Conservation (phyloP, 768 basidiomycete species). For the Kwoniella mangroviensis region DNA sequence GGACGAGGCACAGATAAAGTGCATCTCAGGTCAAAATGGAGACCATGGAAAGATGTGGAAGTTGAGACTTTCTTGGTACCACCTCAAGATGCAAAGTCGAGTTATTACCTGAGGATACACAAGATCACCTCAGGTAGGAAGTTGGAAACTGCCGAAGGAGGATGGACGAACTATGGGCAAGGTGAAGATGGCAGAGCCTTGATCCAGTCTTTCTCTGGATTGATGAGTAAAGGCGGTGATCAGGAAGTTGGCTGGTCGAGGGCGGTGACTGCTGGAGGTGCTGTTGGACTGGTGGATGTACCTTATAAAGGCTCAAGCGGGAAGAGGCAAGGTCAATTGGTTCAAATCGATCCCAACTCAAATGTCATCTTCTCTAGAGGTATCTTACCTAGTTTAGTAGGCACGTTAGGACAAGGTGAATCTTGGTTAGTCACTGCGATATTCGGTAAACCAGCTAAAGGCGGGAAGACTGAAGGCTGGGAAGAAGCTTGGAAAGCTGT, state of each 20-base stretch:
- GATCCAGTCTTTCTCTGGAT: conserved; percentile 61
- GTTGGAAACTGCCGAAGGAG: conserved; percentile 70
- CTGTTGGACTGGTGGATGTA: conserved; percentile 67
- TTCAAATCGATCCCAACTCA: conserved; percentile 73
- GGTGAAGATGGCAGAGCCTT: conserved; percentile 67
- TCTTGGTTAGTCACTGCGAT: conserved; percentile 70
- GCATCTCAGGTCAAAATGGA: conserved; percentile 73
- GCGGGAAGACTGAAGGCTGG: conserved; percentile 24
- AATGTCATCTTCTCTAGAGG: conserved; percentile 72
- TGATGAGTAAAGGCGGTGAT: conserved; percentile 64
- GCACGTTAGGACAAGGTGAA: conserved; percentile 61
- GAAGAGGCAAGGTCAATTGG: conserved; percentile 60
- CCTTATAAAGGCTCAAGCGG: conserved; percentile 27
- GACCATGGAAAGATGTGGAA: conserved; percentile 72
- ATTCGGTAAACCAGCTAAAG: conserved; percentile 64
- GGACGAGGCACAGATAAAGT: conserved; percentile 59
- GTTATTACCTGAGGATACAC: conserved; percentile 75
- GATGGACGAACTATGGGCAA: conserved; percentile 74
- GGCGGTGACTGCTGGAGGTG: conserved; percentile 67
- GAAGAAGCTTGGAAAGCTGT: conserved; percentile 48
- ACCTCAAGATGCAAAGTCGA: conserved; percentile 64
- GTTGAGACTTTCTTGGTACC: conserved; percentile 78
- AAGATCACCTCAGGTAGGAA: conserved; percentile 62
- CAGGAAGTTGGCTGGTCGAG: conserved; percentile 61
- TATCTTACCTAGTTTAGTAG: conserved; percentile 69